Percentiles rank a stretch among this genome's conserved stretches.
Evolutionary conservation across 2,329 filamentous ascomycete species (phyloP).

Genomic region (Claviceps paspali): DNA sequence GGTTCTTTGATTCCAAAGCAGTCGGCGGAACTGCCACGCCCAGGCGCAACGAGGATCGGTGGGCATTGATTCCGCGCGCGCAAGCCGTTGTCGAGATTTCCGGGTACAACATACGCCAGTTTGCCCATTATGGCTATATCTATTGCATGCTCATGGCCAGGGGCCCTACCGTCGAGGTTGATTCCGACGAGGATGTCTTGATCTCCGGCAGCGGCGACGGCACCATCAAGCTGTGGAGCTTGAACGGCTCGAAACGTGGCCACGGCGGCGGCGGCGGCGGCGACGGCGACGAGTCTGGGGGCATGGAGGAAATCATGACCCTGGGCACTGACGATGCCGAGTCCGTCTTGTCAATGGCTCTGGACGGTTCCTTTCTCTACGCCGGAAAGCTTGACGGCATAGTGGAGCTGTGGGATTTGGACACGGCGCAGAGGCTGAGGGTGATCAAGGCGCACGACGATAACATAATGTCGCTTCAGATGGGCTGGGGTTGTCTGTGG

Average conservation of each 20-base stretch:
- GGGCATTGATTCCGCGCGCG: constrained; percentile 36
- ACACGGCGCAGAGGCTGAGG: constrained; percentile 78
- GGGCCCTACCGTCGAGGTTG: constrained; percentile 50
- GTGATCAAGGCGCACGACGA: constrained; percentile 68
- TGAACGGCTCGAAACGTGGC: constrained; percentile 22
- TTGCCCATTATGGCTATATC: constrained; percentile 89
- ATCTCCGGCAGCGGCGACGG: constrained; percentile 90
- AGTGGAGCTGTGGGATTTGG: constrained; percentile 91
- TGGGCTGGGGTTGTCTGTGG: constrained; percentile 74
- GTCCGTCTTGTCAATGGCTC: constrained; percentile 60
- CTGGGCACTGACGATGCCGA: constrained; percentile 46
- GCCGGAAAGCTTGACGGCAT: constrained; percentile 76
- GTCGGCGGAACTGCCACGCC: constrained; percentile 71
- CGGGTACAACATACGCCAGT: constrained; percentile 65
- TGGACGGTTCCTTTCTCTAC: constrained; percentile 87
- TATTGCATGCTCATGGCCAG: constrained; percentile 87
- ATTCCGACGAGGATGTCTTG: constrained; percentile 62
- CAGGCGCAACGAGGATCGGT: constrained; percentile 46
- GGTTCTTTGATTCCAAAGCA: constrained; percentile 85
- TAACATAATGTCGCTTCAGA: constrained; percentile 74
- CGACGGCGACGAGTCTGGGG: constrained; percentile 29
- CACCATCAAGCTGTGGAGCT: constrained; percentile 82
- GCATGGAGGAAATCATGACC: constrained; percentile 54
- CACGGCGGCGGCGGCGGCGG: constrained; percentile 17
- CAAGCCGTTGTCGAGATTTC: constrained; percentile 61